Percentiles rank a stretch among this genome's conserved stretches.
Evolutionary conservation across 2,329 filamentous ascomycete genomes (phyloP).

Genomic region (Aspergillus melleus): DNA sequence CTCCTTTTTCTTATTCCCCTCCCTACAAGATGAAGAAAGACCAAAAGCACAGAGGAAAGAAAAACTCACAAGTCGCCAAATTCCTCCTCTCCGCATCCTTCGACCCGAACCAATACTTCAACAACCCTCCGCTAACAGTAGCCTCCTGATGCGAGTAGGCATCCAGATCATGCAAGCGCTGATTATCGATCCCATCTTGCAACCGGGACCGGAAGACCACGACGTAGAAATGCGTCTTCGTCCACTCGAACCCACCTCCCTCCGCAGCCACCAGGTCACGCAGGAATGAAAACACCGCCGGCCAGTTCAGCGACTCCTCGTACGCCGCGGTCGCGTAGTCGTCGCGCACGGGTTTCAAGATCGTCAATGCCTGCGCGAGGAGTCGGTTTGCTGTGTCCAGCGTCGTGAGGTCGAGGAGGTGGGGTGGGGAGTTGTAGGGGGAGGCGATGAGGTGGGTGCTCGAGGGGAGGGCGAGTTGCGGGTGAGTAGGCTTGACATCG

Average conservation of each 20-base stretch:
- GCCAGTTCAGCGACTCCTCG: constrained; percentile 75
- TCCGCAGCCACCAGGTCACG: constrained; percentile 52
- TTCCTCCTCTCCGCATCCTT: constrained; percentile 71
- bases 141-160: constrained; percentile 79
- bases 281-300: constrained; percentile 60
- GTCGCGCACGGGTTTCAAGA: constrained; percentile 60
- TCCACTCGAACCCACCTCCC: constrained; percentile 53
- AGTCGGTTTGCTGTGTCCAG: constrained; percentile 67
- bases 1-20: no score
- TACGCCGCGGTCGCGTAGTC: constrained; percentile 80
- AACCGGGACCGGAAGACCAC: constrained; percentile 80
- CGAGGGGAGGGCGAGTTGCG: constrained; percentile 4
- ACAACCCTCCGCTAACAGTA: constrained; percentile 72
- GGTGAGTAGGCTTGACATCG: constrained; percentile 2
- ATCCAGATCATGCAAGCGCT: constrained; percentile 72
- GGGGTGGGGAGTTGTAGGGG: constrained; percentile 69
- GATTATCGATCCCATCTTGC: constrained; percentile 63
- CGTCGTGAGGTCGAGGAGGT: constrained; percentile 70
- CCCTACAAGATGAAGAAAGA: neutral
- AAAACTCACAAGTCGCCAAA: constrained; percentile 70
- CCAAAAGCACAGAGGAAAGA: neutral
- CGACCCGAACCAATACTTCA: constrained; percentile 92
- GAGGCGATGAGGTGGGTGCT: constrained; percentile 61
- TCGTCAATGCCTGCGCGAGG: constrained; percentile 69
- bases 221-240: constrained; percentile 70